Conservation (phyloP, 495 filamentous ascomycete genomes). For the Podospora pseudoanserina region DNA sequence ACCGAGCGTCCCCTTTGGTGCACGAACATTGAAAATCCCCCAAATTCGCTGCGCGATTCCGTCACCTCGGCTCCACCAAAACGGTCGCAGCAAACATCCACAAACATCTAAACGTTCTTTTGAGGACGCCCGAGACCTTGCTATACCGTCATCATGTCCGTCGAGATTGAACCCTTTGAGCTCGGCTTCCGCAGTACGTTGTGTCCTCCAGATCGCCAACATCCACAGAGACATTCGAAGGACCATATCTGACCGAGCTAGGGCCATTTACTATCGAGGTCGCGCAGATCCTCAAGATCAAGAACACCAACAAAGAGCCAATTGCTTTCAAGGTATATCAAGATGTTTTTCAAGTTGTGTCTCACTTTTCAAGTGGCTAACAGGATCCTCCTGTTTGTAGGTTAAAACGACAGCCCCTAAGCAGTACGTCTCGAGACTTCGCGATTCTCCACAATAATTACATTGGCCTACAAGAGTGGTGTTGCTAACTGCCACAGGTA, state of each 20-base stretch:
- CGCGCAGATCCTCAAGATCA: constrained; percentile 74
- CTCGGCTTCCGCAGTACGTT: constrained; percentile 86
- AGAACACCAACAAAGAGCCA: constrained; percentile 71
- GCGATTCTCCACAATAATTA: background rate
- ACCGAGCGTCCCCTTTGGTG: background rate
- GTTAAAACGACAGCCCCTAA: constrained; percentile 99
- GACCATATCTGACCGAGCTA: constrained; percentile 39
- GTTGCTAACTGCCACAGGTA: constrained; percentile 59
- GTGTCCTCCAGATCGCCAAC: background rate
- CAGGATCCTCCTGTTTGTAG: constrained; percentile 43
- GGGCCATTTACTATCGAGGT: constrained; percentile 93
- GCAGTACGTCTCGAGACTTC: constrained; percentile 62
- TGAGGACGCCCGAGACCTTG: background rate
- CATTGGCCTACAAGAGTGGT: background rate
- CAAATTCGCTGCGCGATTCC: constrained; percentile 4
- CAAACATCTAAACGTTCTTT: constrained; percentile 2
- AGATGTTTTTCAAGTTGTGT: background rate
- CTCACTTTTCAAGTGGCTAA: background rate
- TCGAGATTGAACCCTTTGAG: constrained; percentile 87
- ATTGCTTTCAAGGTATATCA: constrained; percentile 88
- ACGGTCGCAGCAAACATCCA: constrained; percentile 1
- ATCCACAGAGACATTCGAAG: background rate
- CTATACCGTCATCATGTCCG: constrained; percentile 64
- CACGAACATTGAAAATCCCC: background rate
- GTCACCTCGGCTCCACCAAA: constrained; percentile 10